A percentile compares a stretch with the other conserved stretches of the same genome.
These are phyloP conservation scores for Penicillium malachiteum DNA, from an alignment of 495 filamentous ascomycete species.

Conservation along the genomic window DNA sequence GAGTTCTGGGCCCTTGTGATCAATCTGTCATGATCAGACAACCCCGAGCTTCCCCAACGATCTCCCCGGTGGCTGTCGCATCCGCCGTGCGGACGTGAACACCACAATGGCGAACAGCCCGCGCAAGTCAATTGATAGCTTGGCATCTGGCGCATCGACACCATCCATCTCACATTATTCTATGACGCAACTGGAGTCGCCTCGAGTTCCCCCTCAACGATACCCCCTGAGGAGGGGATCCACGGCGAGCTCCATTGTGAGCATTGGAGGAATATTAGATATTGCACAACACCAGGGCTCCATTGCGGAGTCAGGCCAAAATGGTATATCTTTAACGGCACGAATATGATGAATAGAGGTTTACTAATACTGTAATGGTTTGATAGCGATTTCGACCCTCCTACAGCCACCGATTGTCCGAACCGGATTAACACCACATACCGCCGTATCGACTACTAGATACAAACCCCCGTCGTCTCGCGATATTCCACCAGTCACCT, in stretches of 20 bases:
- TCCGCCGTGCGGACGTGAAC: slow-evolving; percentile 36
- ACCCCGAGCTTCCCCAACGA: slow-evolving; percentile 30
- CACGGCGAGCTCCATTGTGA: slow-evolving; percentile 81
- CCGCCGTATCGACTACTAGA: slow-evolving; percentile 60
- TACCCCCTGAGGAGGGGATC: slow-evolving; percentile 69
- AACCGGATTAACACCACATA: slow-evolving; percentile 78
- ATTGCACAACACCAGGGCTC: slow-evolving; percentile 57
- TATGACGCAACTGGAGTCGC: slow-evolving; percentile 48
- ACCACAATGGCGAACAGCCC: slow-evolving; percentile 62
- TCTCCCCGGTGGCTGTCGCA: slow-evolving; percentile 39
- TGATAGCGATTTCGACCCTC: slow-evolving; percentile 82
- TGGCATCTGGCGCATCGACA: slow-evolving; percentile 50
- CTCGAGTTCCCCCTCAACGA: slow-evolving; percentile 42
- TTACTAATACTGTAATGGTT: slow-evolving; percentile 10
- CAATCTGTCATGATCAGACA: slow-evolving; percentile 47
- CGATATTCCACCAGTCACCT: slow-evolving; percentile 91
- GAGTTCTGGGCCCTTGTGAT: slow-evolving; percentile 1
- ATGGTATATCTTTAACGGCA: slow-evolving; percentile 53
- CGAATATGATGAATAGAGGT: background rate
- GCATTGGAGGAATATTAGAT: slow-evolving; percentile 74
- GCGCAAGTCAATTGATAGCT: slow-evolving; percentile 69
- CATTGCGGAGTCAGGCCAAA: slow-evolving; percentile 74
- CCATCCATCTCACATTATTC: slow-evolving; percentile 60
- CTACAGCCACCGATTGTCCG: slow-evolving; percentile 88
- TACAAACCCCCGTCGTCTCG: slow-evolving; percentile 82